phyloP scores from a whole-genome alignment of 2,329 filamentous ascomycete species.

The Xylaria polymorpha region DNA sequence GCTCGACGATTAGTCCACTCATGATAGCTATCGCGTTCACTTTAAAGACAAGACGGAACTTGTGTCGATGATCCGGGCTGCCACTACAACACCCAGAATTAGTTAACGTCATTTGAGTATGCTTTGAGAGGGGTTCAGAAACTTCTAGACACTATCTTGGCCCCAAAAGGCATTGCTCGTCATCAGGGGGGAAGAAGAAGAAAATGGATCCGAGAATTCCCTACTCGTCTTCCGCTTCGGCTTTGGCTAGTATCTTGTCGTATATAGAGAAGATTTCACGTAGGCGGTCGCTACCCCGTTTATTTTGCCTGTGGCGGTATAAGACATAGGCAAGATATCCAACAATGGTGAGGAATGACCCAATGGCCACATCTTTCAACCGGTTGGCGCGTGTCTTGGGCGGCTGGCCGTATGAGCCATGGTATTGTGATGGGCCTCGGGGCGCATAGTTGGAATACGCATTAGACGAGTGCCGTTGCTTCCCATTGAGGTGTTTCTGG shows the following conservation, averaged over 20 bases:
- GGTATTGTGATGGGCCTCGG: constrained; percentile 5
- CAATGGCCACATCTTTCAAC: constrained; percentile 30
- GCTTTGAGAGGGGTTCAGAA: too few species aligned
- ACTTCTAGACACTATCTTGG: too few species aligned
- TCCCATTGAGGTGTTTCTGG: neutral
- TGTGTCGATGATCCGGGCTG: constrained; percentile 10
- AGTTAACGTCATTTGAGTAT: too few species aligned
- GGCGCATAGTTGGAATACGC: constrained; percentile 33
- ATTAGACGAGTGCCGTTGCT: neutral
- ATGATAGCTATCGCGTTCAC: neutral
- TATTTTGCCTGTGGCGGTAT: neutral
- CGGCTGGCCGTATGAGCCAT: constrained; percentile 12
- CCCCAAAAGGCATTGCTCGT: too few species aligned
- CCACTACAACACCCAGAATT: neutral
- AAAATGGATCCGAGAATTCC: too few species aligned
- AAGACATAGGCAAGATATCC: neutral
- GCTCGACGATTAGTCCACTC: neutral
- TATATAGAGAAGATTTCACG: neutral
- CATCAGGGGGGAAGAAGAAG: too few species aligned
- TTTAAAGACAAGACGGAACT: neutral
- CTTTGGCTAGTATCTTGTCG: neutral
- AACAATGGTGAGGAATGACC: constrained; percentile 17
- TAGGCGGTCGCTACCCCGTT: too few species aligned
- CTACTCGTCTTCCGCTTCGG: neutral
- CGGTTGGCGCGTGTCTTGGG: constrained; percentile 16